These are phyloP conservation scores for Monosporascus sp. DNA, from an alignment of 2,329 filamentous ascomycete genomes.

Conservation along the genomic window DNA sequence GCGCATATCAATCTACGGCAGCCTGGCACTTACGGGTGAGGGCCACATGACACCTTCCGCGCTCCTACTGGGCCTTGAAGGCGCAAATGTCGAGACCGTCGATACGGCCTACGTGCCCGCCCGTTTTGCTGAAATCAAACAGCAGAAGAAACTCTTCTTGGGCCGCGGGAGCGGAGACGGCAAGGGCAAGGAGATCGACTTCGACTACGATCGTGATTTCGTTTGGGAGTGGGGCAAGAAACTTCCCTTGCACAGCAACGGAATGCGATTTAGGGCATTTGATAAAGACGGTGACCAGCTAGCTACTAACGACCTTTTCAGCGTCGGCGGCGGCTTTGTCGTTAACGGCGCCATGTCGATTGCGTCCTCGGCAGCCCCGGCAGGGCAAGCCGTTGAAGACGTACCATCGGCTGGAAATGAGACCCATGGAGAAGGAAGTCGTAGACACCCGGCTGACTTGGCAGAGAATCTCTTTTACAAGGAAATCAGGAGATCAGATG, in stretches of 20 bases:
- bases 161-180: constrained; percentile 35
- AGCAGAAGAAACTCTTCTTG: constrained; percentile 37
- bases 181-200: constrained; percentile 40
- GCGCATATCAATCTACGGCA: constrained; percentile 44
- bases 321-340: constrained; percentile 47
- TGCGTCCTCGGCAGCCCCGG: constrained; percentile 22
- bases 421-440: constrained; percentile 15
- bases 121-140: constrained; percentile 42
- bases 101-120: constrained; percentile 43
- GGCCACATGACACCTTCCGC: constrained; percentile 49
- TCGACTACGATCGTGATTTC: constrained; percentile 45
- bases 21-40: constrained; percentile 45
- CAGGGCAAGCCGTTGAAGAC: constrained; percentile 6
- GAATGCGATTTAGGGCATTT: constrained; percentile 47
- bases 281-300: constrained; percentile 40
- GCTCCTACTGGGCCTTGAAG: constrained; percentile 43
- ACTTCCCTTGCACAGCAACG: constrained; percentile 46
- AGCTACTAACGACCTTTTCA: constrained; percentile 46
- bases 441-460: constrained; percentile 39
- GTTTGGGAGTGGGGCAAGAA: constrained; percentile 48
- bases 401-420: constrained; percentile 14
- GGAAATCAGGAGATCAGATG: constrained; percentile 41
- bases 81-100: constrained; percentile 43
- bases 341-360: constrained; percentile 46
- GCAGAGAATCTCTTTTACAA: constrained; percentile 50